Conservation (phyloP, 208 protist species). For the Strigomonas culicis region DNA sequence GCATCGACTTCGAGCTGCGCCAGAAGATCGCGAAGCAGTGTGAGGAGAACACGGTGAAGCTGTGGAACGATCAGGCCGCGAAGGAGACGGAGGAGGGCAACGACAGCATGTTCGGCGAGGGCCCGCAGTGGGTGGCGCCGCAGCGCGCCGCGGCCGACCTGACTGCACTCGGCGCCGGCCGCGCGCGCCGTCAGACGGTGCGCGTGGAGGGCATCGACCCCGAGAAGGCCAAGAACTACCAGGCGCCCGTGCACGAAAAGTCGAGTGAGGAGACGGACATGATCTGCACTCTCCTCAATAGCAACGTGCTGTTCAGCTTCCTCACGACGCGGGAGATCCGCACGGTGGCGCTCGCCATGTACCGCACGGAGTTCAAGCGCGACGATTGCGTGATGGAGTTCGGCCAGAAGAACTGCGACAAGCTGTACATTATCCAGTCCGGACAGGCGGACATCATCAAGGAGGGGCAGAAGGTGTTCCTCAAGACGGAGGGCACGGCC, state of each 20-base stretch:
- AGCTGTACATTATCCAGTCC: slow-evolving; percentile 86
- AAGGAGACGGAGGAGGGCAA: slow-evolving; percentile 23
- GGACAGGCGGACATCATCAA: slow-evolving; percentile 85
- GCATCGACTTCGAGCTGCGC: slow-evolving; percentile 84
- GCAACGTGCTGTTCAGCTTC: slow-evolving; percentile 88
- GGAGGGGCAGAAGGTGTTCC: slow-evolving; percentile 85
- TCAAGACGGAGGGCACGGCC: slow-evolving; percentile 82
- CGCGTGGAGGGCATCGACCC: slow-evolving; percentile 74
- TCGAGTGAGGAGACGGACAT: slow-evolving; percentile 66
- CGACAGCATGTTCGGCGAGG: slow-evolving; percentile 64
- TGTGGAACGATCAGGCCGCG: slow-evolving; percentile 52
- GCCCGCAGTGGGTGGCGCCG: slow-evolving; percentile 50
- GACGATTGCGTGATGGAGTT: slow-evolving; percentile 78
- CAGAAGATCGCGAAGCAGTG: slow-evolving; percentile 76
- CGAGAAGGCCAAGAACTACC: slow-evolving; percentile 80
- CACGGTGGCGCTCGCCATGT: slow-evolving; percentile 77
- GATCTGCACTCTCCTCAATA: slow-evolving; percentile 71
- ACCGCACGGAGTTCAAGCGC: slow-evolving; percentile 61
- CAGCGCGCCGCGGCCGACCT: slow-evolving; percentile 58
- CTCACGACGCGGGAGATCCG: slow-evolving; percentile 64
- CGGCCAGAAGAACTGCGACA: slow-evolving; percentile 65
- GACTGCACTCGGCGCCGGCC: slow-evolving; percentile 63
- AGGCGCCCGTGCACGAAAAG: slow-evolving; percentile 72
- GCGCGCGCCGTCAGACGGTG: slow-evolving; percentile 76
- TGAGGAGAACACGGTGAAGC: slow-evolving; percentile 74